These are phyloP conservation scores for Lentinula guzmanii DNA, from an alignment of 768 basidiomycete genomes.

Conservation along the genomic window DNA sequence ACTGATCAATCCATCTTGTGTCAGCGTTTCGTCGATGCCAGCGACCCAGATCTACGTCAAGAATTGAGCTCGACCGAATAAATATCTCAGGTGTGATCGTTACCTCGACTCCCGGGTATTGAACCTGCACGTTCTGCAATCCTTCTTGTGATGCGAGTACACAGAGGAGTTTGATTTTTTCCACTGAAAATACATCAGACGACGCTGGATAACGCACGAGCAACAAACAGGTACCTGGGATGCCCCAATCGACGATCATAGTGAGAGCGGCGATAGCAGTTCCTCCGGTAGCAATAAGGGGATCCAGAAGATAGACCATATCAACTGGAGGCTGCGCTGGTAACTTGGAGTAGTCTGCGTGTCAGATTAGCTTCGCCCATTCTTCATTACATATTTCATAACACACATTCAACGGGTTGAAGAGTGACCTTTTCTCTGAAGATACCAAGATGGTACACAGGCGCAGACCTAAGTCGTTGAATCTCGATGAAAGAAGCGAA, in stretches of 20 bases:
- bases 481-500: not conserved
- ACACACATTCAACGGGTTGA: slow-evolving; percentile 85
- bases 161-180: slow-evolving; percentile 74
- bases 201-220: not conserved
- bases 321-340: slow-evolving; percentile 74
- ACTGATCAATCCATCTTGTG: slow-evolving; percentile 70
- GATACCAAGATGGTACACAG: slow-evolving; percentile 87
- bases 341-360: slow-evolving; percentile 86
- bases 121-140: slow-evolving; percentile 53
- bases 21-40: slow-evolving; percentile 70
- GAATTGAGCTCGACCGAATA: not conserved
- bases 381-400: not conserved
- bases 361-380: not conserved
- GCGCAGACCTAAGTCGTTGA: slow-evolving; percentile 46
- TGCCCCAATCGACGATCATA: slow-evolving; percentile 85
- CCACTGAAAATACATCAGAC: slow-evolving; percentile 29
- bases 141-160: slow-evolving; percentile 78
- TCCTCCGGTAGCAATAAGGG: slow-evolving; percentile 90
- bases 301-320: slow-evolving; percentile 83
- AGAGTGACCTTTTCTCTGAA: slow-evolving; percentile 83
- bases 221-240: slow-evolving; percentile 43
- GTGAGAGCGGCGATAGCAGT: slow-evolving; percentile 83
- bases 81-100: slow-evolving; percentile 7
- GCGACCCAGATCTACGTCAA: slow-evolving; percentile 79
- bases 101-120: slow-evolving; percentile 81